Conservation (phyloP, 768 basidiomycete species). For the Tricholoma flavovirens region DNA sequence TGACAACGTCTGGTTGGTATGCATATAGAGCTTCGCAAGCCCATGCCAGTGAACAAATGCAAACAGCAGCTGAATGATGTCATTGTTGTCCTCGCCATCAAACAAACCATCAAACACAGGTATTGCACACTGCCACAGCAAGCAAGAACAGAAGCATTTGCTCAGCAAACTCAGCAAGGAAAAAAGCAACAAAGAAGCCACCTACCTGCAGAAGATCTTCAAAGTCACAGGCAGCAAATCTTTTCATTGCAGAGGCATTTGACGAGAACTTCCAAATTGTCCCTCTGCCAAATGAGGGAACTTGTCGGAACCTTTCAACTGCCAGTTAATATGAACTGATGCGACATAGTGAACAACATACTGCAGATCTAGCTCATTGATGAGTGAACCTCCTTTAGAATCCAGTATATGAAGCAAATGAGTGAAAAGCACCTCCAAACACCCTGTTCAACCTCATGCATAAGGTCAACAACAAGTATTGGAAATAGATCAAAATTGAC, state of each 20-base stretch:
- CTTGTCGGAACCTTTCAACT: neutral
- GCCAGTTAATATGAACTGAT: conserved; percentile 3
- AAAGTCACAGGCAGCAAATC: conserved; percentile 21
- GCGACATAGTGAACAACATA: neutral
- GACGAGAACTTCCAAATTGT: conserved; percentile 19
- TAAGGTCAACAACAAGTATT: conserved; percentile 27
- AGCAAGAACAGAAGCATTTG: neutral
- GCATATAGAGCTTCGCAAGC: neutral
- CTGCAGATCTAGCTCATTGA: neutral
- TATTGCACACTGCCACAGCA: conserved; percentile 2
- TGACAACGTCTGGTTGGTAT: neutral
- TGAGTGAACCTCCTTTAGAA: conserved; percentile 4
- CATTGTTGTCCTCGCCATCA: neutral
- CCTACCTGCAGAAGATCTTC: conserved; percentile 28
- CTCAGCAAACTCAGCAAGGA: neutral
- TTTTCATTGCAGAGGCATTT: conserved; percentile 18
- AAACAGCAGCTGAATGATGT: conserved; percentile 1
- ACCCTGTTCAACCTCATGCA: conserved; percentile 35
- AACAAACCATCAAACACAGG: conserved; percentile 6
- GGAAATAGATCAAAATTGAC: conserved; percentile 21
- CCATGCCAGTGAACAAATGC: conserved; percentile 5
- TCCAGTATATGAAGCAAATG: conserved; percentile 31
- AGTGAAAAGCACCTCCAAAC: conserved; percentile 28
- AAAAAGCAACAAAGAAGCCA: neutral
- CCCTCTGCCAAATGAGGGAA: conserved; percentile 9